Conservation (phyloP, 805 yeast species). For the Nakazawaea wickerhamii region DNA sequence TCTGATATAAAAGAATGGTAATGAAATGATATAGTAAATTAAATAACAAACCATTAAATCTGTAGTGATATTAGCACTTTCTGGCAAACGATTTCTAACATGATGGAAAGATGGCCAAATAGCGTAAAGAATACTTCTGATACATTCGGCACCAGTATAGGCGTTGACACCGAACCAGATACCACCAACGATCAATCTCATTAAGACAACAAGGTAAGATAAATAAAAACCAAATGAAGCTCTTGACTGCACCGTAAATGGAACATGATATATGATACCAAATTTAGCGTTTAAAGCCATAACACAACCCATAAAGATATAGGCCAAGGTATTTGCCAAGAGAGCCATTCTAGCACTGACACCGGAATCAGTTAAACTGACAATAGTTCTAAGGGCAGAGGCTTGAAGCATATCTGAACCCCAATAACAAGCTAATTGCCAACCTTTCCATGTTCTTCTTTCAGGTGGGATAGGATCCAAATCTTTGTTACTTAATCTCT, state of each 20-base stretch:
- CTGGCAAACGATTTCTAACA: conserved; percentile 22
- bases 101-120: conserved; percentile 24
- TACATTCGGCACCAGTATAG: conserved; percentile 21
- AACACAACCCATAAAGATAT: conserved; percentile 18
- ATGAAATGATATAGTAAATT: conserved; percentile 26
- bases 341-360: conserved; percentile 19
- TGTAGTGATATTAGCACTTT: conserved; percentile 22
- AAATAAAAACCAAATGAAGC: conserved; percentile 29
- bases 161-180: conserved; percentile 25
- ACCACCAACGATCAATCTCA: conserved; percentile 28
- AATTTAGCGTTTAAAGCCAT: conserved; percentile 23
- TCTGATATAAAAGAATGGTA: conserved; percentile 28
- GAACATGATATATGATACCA: conserved; percentile 30
- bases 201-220: conserved; percentile 24
- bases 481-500: conserved; percentile 10
- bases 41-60: conserved; percentile 28
- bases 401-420: conserved; percentile 22
- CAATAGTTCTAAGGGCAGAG: conserved; percentile 18
- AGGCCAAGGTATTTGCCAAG: conserved; percentile 18
- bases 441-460: conserved; percentile 20
- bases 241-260: conserved; percentile 29
- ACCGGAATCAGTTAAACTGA: conserved; percentile 15
- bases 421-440: conserved; percentile 20
- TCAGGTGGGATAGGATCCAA: conserved; percentile 19
- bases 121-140: conserved; percentile 24